Evolutionary conservation across 2,329 filamentous ascomycete genomes (phyloP), one percentile per base, ranked within the genome.

Genomic region (Aspergillus latus): DNA sequence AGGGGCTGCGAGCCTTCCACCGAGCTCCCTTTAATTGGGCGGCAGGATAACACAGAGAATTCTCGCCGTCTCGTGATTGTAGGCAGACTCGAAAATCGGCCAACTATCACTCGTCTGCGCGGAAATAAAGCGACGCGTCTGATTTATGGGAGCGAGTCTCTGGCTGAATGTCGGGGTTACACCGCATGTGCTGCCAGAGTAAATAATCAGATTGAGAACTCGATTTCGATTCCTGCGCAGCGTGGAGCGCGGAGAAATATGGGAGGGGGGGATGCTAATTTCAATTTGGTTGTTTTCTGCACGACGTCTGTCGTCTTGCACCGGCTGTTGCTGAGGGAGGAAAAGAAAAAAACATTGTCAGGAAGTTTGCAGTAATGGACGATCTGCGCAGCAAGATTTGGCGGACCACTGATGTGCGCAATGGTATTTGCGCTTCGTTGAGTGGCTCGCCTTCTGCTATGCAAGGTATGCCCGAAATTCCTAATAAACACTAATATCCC

Each of bases 401-500:
- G 21, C 34, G n/a, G 52, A 2, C 21, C 2, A 21, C 21, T 21
- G 21, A 21, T 21, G 21, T 21, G 21, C 21, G 21, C 21, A 21
- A 21, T 21, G 21, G 21, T 21, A 21, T 21, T 21, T 21, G 21
- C 21, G 21, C 21, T 21, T 21, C 21, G 21, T 21, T 21, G 21
- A 21, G 21, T 21, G 21, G 21, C 21, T 21, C 21, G 21, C 21
- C 21, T 21, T 3, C 2, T 21, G 37, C 29, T 9, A 54, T 50
- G 55, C 55, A 58, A 50, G 50, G 55, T 43, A 45, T 30, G 30
- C n/a, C 28, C 11, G 15, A 11, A 9, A 37, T 29, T 49, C 43
- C 49, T 54, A 54, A 34, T 26, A 58, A 54, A 28, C 26, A 29
- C 21, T 29, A 21, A 32, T 50, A 28, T 50, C 45, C 42, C 54